A percentile compares a stretch with the other conserved stretches of the same genome.
These are phyloP conservation scores for Nigrospora oryzae DNA, from an alignment of 2,329 filamentous ascomycete species.

Conservation along the genomic window DNA sequence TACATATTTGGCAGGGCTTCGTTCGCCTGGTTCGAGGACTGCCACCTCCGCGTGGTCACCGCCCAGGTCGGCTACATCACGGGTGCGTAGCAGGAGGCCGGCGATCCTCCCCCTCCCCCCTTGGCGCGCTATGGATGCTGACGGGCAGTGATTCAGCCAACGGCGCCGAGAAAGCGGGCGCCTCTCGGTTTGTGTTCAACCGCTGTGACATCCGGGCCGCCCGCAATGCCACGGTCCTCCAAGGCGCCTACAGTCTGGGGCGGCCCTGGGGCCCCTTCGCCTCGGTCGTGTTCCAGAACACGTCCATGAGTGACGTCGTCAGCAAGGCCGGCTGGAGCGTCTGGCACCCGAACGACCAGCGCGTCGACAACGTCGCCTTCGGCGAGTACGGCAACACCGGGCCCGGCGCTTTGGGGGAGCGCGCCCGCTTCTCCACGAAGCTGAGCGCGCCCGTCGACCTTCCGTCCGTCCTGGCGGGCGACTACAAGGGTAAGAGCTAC, in stretches of 20 bases:
- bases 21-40: slow-evolving; percentile 31
- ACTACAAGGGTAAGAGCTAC: slow-evolving; percentile 9
- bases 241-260: slow-evolving; percentile 35
- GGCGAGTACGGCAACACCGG: slow-evolving; percentile 53
- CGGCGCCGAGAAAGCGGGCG: slow-evolving; percentile 21
- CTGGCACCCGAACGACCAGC: slow-evolving; percentile 39
- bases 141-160: slow-evolving; percentile 21
- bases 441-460: slow-evolving; percentile 25
- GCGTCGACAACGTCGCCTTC: slow-evolving; percentile 44
- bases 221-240: slow-evolving; percentile 21
- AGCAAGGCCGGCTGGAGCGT: slow-evolving; percentile 48
- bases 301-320: slow-evolving; percentile 42
- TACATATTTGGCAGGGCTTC: slow-evolving; percentile 37
- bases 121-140: background rate
- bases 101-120: background rate
- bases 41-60: slow-evolving; percentile 27
- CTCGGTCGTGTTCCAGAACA: slow-evolving; percentile 38
- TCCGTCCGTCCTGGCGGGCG: slow-evolving; percentile 10
- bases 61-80: slow-evolving; percentile 27
- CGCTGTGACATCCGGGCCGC: slow-evolving; percentile 29
- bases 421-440: slow-evolving; percentile 33
- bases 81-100: slow-evolving; percentile 16
- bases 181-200: slow-evolving; percentile 36
- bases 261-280: slow-evolving; percentile 37
- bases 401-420: slow-evolving; percentile 40